phyloP scores from a whole-genome alignment of 495 filamentous ascomycete species.

The Immersiella caudata region DNA sequence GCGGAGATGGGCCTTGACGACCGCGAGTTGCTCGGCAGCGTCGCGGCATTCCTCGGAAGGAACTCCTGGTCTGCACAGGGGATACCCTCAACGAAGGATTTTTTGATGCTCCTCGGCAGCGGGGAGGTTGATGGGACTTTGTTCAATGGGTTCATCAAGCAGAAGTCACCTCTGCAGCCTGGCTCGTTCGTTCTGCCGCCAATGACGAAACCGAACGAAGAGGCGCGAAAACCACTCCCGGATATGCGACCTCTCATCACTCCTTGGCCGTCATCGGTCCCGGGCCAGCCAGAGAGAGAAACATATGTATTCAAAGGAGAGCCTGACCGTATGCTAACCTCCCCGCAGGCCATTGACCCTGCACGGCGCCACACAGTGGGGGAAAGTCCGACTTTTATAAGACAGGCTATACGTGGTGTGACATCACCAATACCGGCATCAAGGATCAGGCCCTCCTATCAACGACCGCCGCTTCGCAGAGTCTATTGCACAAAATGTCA shows the following conservation, averaged over 20 bases:
- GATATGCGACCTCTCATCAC: conserved; percentile 46
- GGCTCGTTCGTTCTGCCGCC: conserved; percentile 37
- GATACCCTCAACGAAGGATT: conserved; percentile 47
- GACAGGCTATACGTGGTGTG: conserved; percentile 40
- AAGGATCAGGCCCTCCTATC: conserved; percentile 71
- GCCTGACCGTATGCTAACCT: conserved; percentile 36
- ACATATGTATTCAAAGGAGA: conserved; percentile 40
- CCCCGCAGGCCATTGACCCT: conserved; percentile 38
- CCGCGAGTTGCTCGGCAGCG: conserved; percentile 39
- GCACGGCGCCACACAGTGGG: conserved; percentile 52
- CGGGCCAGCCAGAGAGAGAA: conserved; percentile 31
- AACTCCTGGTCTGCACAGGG: conserved; percentile 48
- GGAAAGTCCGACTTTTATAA: conserved; percentile 48
- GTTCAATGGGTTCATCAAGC: conserved; percentile 51
- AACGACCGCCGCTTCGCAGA: conserved; percentile 75
- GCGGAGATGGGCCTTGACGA: conserved; percentile 41
- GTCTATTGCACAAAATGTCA: conserved; percentile 78
- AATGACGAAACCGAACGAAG: conserved; percentile 37
- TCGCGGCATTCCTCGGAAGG: conserved; percentile 39
- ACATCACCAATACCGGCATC: conserved; percentile 46
- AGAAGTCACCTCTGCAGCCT: conserved; percentile 40
- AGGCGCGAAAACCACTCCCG: conserved; percentile 45
- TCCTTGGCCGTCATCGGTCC: conserved; percentile 36
- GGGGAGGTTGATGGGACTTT: conserved; percentile 43
- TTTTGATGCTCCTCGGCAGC: conserved; percentile 48